Evolutionary conservation across 1,139 yeast genomes (phyloP), one percentile per base, ranked within the genome.

Genomic region (Candida sojae): DNA sequence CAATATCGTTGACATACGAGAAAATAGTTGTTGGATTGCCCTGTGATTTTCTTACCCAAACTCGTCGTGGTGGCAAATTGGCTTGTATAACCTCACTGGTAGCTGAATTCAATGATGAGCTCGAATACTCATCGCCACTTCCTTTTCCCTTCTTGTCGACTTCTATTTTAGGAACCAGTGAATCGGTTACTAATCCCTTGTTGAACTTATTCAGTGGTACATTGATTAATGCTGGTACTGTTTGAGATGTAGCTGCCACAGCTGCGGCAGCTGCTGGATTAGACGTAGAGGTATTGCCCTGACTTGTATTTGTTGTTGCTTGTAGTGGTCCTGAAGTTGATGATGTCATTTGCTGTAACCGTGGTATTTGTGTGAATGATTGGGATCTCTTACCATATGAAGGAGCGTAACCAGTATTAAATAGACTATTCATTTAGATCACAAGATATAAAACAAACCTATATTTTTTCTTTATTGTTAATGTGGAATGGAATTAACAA

Each of bases 11-110:
- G 25, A 78, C 78, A 28, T 70, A 68, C 1, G 86, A 83, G 47
- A 71, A 61, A 4, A 88, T 68, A 1, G 95, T 82, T 0, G 96
- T 88, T 4, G 96, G 87, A 0, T 80, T 76, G 3, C 85, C 82
- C 33, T 74, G 73, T 10, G 76, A 73, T 42, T 82, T 70, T 49
- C 71, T 77, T 8, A 88, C 83, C 96, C 96, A 88, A 0, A 87
- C 77, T 48, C 95, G 56, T 47, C 66, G 58, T 23, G 63, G 42
- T 33, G 53, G 52, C 8, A 57, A 34, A 6, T 59, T 57, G 5
- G 29, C 9, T 12, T 5, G 59, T 60, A 32, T 57, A 9, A 25
- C 21, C 3, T 42, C 43, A n/a, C 29, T 35, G 29, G 21, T 33
- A 3, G 47, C 35, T 13, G 47, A 38, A n/a, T 46, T 10, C 42